Evolutionary conservation across 2,329 filamentous ascomycete species (phyloP).

Genomic region (Clathrospora elynae): DNA sequence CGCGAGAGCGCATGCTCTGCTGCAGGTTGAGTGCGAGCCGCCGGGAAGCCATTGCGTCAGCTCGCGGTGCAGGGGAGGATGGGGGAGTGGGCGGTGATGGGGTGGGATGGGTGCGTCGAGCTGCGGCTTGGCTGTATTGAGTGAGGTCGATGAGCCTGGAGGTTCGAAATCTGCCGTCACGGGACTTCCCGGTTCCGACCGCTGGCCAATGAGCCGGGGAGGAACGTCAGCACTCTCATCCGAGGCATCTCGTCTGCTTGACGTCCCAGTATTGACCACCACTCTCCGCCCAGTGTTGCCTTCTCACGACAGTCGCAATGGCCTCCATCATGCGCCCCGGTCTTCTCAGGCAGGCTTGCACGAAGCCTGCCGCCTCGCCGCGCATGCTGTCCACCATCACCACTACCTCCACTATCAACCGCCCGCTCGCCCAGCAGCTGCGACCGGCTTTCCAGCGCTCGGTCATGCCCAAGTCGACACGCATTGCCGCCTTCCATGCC

Average conservation of each 20-base stretch:
- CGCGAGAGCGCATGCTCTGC: slow-evolving; percentile 85
- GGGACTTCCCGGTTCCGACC: slow-evolving; percentile 26
- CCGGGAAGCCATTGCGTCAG: slow-evolving; percentile 82
- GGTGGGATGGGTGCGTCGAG: slow-evolving; percentile 32
- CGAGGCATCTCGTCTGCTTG: slow-evolving; percentile 22
- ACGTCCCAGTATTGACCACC: slow-evolving; percentile 14
- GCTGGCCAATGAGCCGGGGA: slow-evolving; percentile 24
- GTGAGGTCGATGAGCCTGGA: slow-evolving; percentile 35
- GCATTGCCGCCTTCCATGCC: slow-evolving; percentile 84
- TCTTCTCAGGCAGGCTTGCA: slow-evolving; percentile 55
- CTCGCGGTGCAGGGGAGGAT: slow-evolving; percentile 34
- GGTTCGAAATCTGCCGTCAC: slow-evolving; percentile 29
- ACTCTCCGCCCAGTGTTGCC: slow-evolving; percentile 15
- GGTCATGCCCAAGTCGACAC: slow-evolving; percentile 48
- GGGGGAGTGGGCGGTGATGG: slow-evolving; percentile 37
- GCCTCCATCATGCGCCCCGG: slow-evolving; percentile 59
- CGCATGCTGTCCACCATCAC: slow-evolving; percentile 53
- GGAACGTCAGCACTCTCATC: slow-evolving; percentile 27
- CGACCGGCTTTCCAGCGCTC: slow-evolving; percentile 51
- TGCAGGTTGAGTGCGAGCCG: slow-evolving; percentile 95
- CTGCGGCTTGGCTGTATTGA: slow-evolving; percentile 32
- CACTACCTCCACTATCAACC: slow-evolving; percentile 45
- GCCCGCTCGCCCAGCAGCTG: slow-evolving; percentile 44
- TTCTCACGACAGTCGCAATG: slow-evolving; percentile 48
- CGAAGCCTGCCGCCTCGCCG: slow-evolving; percentile 48